A percentile compares a stretch with the other conserved stretches of the same genome.
These are phyloP conservation scores for Elaeis guineensis DNA, from an alignment of 176 grass and related monocot genomes.

Conservation along the genomic window DNA sequence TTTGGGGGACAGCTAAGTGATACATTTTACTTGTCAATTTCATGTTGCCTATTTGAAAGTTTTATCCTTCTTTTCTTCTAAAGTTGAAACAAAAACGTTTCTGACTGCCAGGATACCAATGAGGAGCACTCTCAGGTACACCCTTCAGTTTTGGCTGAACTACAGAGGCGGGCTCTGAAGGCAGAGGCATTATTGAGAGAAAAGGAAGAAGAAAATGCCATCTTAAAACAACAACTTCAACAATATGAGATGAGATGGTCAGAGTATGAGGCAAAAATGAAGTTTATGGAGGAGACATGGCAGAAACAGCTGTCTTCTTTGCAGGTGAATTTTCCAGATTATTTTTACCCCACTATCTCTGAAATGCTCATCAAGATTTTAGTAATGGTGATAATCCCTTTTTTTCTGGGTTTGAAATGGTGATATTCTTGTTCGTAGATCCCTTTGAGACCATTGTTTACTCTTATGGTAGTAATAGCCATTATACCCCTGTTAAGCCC, in stretches of 20 bases:
- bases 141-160: slow-evolving; percentile 39
- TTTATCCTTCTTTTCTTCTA: neutral
- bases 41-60: neutral
- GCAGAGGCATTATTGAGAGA: slow-evolving; percentile 50
- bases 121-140: slow-evolving; percentile 24
- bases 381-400: too few relatives aligned
- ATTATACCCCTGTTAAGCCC: too few relatives aligned
- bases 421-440: too few relatives aligned
- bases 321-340: slow-evolving; percentile 44
- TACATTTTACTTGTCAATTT: too few relatives aligned
- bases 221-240: slow-evolving; percentile 65
- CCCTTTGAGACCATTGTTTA: too few relatives aligned
- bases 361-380: neutral
- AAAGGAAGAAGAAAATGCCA: slow-evolving; percentile 85
- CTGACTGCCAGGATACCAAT: slow-evolving; percentile 38
- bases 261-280: slow-evolving; percentile 89
- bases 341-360: neutral
- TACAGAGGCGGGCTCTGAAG: slow-evolving; percentile 42
- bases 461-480: too few relatives aligned
- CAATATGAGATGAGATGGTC: slow-evolving; percentile 83
- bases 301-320: slow-evolving; percentile 82
- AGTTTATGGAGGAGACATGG: slow-evolving; percentile 77
- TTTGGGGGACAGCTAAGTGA: too few relatives aligned
- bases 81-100: neutral
- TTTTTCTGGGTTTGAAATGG: too few relatives aligned